phyloP scores from a whole-genome alignment of 1,284 basidiomycete genomes.

The Trichosporon coremiiforme region DNA sequence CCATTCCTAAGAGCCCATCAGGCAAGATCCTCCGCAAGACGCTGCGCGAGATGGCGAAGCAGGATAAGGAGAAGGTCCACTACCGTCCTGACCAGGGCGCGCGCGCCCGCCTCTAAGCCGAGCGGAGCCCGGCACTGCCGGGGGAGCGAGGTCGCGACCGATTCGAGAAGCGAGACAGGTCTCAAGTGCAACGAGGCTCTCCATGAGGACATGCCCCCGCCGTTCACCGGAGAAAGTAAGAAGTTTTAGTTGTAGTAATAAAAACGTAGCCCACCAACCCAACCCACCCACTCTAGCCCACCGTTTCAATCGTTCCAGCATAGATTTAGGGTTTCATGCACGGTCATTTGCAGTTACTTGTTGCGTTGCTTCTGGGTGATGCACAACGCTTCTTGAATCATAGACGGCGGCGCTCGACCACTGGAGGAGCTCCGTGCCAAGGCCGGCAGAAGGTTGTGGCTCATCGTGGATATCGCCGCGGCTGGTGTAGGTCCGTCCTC shows the following conservation, averaged over 20 bases:
- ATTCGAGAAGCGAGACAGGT: no score
- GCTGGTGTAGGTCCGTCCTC: neutral
- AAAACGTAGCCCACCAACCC: neutral
- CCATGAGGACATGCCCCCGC: neutral
- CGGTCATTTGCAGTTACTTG: neutral
- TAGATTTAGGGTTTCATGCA: conserved; percentile 7
- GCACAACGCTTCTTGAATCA: no score
- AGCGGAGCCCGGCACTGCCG: no score
- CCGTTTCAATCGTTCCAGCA: neutral
- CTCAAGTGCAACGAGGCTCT: neutral
- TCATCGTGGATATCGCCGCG: neutral
- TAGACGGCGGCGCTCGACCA: no score
- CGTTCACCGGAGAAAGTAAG: neutral
- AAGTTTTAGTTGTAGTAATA: neutral
- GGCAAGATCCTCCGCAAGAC: conserved; percentile 53
- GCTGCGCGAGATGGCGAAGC: conserved; percentile 23
- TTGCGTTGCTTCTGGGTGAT: neutral
- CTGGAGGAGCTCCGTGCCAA: no score
- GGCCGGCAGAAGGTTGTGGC: no score
- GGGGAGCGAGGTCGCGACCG: no score
- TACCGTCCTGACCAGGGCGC: neutral
- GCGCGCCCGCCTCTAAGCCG: neutral
- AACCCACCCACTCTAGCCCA: neutral
- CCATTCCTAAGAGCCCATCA: conserved; percentile 58
- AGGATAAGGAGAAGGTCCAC: conserved; percentile 14